Conservation (phyloP, 305 asterid species). For the Fraxinus sp. region DNA sequence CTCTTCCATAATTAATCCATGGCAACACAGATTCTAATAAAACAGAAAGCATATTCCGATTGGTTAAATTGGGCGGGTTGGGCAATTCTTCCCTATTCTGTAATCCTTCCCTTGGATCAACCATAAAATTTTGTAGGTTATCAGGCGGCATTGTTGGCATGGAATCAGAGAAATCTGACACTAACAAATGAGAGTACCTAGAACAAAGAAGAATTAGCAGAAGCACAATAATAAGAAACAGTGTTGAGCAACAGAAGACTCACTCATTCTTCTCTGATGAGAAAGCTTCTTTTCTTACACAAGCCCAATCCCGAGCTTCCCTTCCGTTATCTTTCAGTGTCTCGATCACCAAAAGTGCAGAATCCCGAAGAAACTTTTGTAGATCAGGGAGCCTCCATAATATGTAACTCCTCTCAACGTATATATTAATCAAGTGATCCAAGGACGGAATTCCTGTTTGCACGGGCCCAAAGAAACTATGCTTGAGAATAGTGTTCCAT, state of each 20-base stretch:
- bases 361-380: slow-evolving; percentile 68
- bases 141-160: slow-evolving; percentile 90
- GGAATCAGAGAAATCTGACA: slow-evolving; percentile 81
- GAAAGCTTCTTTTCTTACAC: slow-evolving; percentile 81
- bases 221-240: slow-evolving; percentile 9
- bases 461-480: slow-evolving; percentile 56
- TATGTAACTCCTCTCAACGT: slow-evolving; percentile 78
- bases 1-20: slow-evolving; percentile 66
- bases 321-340: slow-evolving; percentile 46
- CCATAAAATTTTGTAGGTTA: slow-evolving; percentile 73
- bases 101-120: slow-evolving; percentile 57
- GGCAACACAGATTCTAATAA: slow-evolving; percentile 84
- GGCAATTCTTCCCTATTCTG: slow-evolving; percentile 39
- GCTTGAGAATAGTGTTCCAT: slow-evolving; percentile 57
- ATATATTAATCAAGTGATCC: slow-evolving; percentile 76
- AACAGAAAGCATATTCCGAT: slow-evolving; percentile 74
- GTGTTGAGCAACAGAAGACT: slow-evolving; percentile 22
- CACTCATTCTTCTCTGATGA: slow-evolving; percentile 84
- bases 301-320: slow-evolving; percentile 73
- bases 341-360: slow-evolving; percentile 61
- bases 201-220: not conserved
- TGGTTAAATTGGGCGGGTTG: slow-evolving; percentile 50
- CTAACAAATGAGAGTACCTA: slow-evolving; percentile 78
- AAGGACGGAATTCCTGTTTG: slow-evolving; percentile 70
- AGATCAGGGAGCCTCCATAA: slow-evolving; percentile 95